Conservation (phyloP, 2,329 filamentous ascomycete genomes). For the Hypomyces perniciosus region DNA sequence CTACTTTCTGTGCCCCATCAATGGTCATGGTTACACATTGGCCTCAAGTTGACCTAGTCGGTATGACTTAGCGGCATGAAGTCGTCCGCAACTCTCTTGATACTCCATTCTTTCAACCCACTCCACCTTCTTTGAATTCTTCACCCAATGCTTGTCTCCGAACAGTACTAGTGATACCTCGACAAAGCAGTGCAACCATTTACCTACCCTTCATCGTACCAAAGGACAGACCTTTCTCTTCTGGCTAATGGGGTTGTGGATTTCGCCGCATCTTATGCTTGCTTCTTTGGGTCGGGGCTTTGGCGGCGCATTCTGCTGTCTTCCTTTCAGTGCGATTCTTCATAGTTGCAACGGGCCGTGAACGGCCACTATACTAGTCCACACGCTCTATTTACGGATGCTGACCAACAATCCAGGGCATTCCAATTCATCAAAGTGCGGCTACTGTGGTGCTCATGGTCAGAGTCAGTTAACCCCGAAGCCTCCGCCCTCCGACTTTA, state of each 20-base stretch:
- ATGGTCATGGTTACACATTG: not conserved
- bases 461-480: constrained; percentile 45
- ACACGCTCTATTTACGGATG: not conserved
- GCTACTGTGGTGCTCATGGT: constrained; percentile 44
- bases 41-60: not conserved
- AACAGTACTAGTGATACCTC: no score
- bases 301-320: no score
- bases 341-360: no score
- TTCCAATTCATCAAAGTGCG: constrained; percentile 45
- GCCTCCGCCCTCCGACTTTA: not conserved
- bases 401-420: constrained; percentile 35
- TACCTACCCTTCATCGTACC: no score
- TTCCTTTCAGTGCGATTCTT: no score
- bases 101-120: not conserved
- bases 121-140: not conserved
- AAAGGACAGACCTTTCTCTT: no score
- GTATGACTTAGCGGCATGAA: not conserved
- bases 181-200: no score
- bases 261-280: no score
- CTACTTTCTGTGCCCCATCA: not conserved
- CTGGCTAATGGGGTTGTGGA: no score
- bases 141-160: no score
- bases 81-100: not conserved
- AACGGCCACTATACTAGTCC: no score
- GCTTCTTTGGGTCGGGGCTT: no score